A percentile compares a stretch with the other conserved stretches of the same genome.
These are phyloP conservation scores for Ziziphus jujuba DNA, from an alignment of 306 rosid species.

Conservation along the genomic window DNA sequence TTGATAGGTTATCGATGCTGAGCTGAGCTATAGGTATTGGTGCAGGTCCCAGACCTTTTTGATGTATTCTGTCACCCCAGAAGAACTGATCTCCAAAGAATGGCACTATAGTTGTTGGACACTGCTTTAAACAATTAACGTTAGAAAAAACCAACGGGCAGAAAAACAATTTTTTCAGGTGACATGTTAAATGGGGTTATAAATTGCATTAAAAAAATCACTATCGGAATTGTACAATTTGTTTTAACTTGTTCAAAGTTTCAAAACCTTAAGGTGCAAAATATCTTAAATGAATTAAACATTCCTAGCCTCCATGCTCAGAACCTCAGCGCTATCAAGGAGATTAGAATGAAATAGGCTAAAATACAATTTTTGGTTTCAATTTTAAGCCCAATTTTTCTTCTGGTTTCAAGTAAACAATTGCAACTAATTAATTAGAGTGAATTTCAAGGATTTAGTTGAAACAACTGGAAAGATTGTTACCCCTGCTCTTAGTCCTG, in stretches of 20 bases:
- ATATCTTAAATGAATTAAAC: constrained; percentile 1
- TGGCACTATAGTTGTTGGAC: constrained; percentile 94
- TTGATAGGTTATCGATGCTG: constrained; percentile 57
- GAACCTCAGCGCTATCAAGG: not conserved
- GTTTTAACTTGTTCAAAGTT: not conserved
- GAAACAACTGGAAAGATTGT: constrained; percentile 13
- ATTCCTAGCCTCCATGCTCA: not conserved
- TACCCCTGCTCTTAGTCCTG: constrained; percentile 97
- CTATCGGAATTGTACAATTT: not conserved
- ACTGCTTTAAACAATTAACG: constrained; percentile 46
- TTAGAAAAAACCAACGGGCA: constrained; percentile 19
- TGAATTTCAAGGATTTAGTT: too few species aligned
- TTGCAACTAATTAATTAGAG: too few species aligned
- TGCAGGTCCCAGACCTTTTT: constrained; percentile 77
- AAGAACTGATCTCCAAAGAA: constrained; percentile 98
- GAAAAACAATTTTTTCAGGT: not conserved
- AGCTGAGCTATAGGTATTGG: constrained; percentile 82
- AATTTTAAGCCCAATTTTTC: too few species aligned
- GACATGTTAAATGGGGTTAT: constrained; percentile 5
- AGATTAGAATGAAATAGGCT: constrained; percentile 9
- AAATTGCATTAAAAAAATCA: constrained; percentile 1
- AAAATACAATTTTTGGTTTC: too few species aligned
- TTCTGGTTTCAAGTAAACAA: too few species aligned
- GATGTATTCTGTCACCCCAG: constrained; percentile 87
- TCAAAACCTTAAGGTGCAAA: not conserved